Percentiles rank a stretch among this genome's conserved stretches.
Evolutionary conservation across 2,329 filamentous ascomycete genomes (phyloP).

Genomic region (Colletotrichum salicis): DNA sequence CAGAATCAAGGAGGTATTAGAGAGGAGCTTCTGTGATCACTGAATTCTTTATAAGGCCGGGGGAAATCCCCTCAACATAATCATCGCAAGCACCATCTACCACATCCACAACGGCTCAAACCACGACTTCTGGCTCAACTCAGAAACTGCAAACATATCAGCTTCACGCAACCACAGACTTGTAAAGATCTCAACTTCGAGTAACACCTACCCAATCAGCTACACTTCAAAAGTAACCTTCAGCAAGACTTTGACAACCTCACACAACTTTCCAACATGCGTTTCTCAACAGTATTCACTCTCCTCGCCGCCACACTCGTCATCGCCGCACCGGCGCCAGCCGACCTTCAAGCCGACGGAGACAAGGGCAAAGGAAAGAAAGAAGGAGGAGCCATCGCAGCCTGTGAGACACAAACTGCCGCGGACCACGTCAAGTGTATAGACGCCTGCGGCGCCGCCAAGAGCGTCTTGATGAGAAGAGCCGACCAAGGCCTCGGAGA

Average conservation of each 20-base stretch:
- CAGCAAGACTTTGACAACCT: too few relatives aligned
- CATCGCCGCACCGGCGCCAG: background rate
- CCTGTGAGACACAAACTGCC: background rate
- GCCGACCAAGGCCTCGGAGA: background rate
- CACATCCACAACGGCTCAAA: background rate
- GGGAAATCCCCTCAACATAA: too few relatives aligned
- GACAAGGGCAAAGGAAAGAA: background rate
- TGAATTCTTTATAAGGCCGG: background rate
- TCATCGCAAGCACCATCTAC: too few relatives aligned
- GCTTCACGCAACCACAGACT: fast-evolving
- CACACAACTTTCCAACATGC: background rate
- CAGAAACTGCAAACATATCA: background rate
- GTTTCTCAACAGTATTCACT: background rate
- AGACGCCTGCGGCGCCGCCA: background rate
- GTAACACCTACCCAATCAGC: too few relatives aligned
- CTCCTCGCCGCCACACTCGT: background rate
- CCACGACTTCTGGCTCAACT: background rate
- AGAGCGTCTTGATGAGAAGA: background rate
- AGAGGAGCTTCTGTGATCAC: background rate
- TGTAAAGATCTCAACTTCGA: too few relatives aligned
- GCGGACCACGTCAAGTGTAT: background rate
- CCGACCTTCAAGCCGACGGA: background rate
- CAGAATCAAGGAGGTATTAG: background rate
- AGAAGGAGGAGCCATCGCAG: background rate
- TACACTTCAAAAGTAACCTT: too few relatives aligned